Evolutionary conservation across 345 rosid species (phyloP).

Genomic region (Rhodamnia rubescens): DNA sequence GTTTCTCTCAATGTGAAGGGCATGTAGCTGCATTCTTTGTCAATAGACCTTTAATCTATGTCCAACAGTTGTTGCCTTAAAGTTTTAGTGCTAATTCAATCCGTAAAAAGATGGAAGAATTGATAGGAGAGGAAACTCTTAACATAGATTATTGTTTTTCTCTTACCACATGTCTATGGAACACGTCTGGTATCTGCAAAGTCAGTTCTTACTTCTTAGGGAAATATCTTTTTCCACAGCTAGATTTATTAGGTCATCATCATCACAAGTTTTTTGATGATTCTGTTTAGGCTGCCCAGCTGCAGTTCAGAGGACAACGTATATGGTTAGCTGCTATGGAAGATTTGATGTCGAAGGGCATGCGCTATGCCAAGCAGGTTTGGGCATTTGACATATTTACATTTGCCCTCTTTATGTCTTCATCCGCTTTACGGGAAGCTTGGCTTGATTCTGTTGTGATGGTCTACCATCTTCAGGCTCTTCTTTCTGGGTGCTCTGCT

Average conservation of each 20-base stretch:
- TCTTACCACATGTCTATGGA: background rate
- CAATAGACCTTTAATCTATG: background rate
- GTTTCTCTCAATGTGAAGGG: background rate
- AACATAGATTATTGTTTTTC: background rate
- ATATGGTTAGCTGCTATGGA: conserved; percentile 88
- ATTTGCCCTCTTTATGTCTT: background rate
- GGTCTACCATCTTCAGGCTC: conserved; percentile 37
- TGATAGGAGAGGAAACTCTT: background rate
- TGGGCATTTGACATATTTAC: background rate
- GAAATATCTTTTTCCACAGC: background rate
- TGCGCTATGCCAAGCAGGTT: conserved; percentile 82
- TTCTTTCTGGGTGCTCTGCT: conserved; percentile 96
- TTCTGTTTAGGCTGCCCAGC: conserved; percentile 49
- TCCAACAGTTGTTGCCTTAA: background rate
- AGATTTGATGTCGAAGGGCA: conserved; percentile 70
- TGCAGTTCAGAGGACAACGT: conserved; percentile 95
- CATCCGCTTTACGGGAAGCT: background rate
- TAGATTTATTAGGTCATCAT: background rate
- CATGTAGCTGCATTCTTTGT: background rate
- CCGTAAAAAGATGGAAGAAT: background rate
- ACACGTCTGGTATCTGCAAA: background rate
- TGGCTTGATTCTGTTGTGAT: background rate
- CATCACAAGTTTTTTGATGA: background rate
- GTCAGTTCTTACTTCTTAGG: background rate
- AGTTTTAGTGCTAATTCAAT: background rate